These are phyloP conservation scores for Pyrenochaeta sp. DNA, from an alignment of 2,329 filamentous ascomycete genomes.

Conservation along the genomic window DNA sequence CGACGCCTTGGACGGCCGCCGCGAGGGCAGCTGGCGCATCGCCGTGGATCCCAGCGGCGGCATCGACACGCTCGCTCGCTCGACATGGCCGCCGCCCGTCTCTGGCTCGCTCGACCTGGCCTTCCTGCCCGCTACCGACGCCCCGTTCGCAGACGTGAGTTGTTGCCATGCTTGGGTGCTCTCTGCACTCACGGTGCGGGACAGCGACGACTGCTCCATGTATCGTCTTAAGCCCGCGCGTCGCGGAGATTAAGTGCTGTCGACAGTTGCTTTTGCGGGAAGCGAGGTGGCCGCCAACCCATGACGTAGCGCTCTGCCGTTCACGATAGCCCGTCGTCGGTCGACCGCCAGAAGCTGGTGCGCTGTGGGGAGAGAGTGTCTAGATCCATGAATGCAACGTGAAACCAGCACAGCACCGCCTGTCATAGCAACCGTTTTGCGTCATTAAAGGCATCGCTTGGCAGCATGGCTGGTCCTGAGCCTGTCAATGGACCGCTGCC, in stretches of 20 bases:
- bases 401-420: constrained; percentile 1
- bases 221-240: constrained; percentile 11
- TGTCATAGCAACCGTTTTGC: constrained; percentile 5
- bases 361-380: too few species aligned
- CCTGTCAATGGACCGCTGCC: constrained; percentile 22
- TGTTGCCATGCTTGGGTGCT: constrained; percentile 50
- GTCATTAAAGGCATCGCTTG: constrained; percentile 23
- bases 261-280: constrained; percentile 18
- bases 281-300: constrained; percentile 11
- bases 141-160: constrained; percentile 58
- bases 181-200: constrained; percentile 47
- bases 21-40: constrained; percentile 53
- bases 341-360: too few species aligned
- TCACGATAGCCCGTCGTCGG: background rate
- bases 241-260: constrained; percentile 8
- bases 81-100: constrained; percentile 64
- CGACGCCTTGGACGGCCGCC: constrained; percentile 52
- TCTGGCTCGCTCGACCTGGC: constrained; percentile 67
- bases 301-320: constrained; percentile 18
- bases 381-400: background rate
- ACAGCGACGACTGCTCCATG: constrained; percentile 43
- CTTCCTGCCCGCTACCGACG: constrained; percentile 57
- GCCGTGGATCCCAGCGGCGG: constrained; percentile 60
- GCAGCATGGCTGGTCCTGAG: constrained; percentile 17
- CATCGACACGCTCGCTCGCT: constrained; percentile 70